phyloP scores from a whole-genome alignment of 2,329 filamentous ascomycete genomes.

The Alternaria consortialis region DNA sequence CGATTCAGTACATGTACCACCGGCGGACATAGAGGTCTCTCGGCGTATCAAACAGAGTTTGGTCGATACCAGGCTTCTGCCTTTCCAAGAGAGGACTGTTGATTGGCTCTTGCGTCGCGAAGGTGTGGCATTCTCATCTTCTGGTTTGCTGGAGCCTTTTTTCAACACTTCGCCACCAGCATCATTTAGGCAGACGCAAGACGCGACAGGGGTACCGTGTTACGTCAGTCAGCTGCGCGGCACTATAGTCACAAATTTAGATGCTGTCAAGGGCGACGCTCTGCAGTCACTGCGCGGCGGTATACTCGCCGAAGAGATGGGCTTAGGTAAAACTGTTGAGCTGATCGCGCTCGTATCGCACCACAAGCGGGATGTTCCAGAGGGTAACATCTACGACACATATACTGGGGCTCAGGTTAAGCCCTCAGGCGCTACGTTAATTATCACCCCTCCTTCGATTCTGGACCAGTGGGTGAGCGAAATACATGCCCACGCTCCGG shows the following conservation, averaged over 20 bases:
- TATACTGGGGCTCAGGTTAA: constrained; percentile 58
- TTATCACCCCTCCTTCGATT: constrained; percentile 69
- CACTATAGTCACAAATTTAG: constrained; percentile 62
- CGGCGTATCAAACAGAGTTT: constrained; percentile 40
- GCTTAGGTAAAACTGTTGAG: constrained; percentile 82
- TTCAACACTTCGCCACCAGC: constrained; percentile 41
- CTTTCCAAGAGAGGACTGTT: constrained; percentile 75
- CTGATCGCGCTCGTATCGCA: constrained; percentile 74
- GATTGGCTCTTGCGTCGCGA: constrained; percentile 76
- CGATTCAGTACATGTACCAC: constrained; percentile 70
- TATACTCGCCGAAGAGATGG: constrained; percentile 83
- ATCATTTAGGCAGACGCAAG: constrained; percentile 58
- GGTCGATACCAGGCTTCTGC: constrained; percentile 64
- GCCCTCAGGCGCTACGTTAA: constrained; percentile 66
- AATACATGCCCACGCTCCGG: constrained; percentile 65
- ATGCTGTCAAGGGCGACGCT: constrained; percentile 53
- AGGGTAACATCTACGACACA: constrained; percentile 45
- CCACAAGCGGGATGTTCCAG: constrained; percentile 58
- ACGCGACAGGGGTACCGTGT: constrained; percentile 58
- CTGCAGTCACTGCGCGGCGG: constrained; percentile 62
- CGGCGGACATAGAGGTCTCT: constrained; percentile 51
- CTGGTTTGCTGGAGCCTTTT: constrained; percentile 23
- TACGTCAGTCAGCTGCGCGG: constrained; percentile 72
- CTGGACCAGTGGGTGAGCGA: constrained; percentile 71
- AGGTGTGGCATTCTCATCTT: constrained; percentile 60